These are phyloP conservation scores for Umbilicus rupestris DNA, from an alignment of 164 flowering plant genomes.

Conservation along the genomic window DNA sequence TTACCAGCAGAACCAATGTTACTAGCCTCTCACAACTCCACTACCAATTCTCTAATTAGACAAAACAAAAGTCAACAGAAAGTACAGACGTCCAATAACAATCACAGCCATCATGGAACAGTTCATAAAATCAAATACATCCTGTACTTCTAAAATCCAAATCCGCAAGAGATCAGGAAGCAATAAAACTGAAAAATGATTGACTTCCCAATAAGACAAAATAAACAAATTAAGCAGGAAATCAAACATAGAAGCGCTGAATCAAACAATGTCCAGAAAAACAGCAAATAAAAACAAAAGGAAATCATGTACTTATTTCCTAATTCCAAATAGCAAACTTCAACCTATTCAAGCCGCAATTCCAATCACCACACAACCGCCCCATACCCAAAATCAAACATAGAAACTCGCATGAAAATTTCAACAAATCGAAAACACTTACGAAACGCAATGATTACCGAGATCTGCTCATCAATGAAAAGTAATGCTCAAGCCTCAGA, in stretches of 20 bases:
- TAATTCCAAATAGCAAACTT: background rate
- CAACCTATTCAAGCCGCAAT: background rate
- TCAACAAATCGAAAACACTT: background rate
- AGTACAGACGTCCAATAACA: background rate
- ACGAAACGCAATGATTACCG: constrained; percentile 11
- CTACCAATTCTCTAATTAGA: too few relatives aligned
- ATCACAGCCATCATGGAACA: background rate
- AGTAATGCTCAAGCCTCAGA: background rate
- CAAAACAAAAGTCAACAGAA: too few relatives aligned
- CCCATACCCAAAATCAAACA: background rate
- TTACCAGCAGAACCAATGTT: background rate
- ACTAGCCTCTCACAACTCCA: too few relatives aligned
- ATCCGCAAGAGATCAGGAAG: background rate
- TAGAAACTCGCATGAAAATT: background rate
- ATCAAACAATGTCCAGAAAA: background rate
- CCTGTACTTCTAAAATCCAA: background rate
- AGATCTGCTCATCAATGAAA: constrained; percentile 17
- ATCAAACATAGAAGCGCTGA: too few relatives aligned
- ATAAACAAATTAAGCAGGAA: background rate
- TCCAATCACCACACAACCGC: background rate
- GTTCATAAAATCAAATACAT: background rate
- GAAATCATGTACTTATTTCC: background rate
- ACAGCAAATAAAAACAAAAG: background rate
- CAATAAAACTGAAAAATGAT: background rate
- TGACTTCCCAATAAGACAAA: background rate